Evolutionary conservation across 768 basidiomycete species (phyloP).

Genomic region (Rhizopogon rudus): DNA sequence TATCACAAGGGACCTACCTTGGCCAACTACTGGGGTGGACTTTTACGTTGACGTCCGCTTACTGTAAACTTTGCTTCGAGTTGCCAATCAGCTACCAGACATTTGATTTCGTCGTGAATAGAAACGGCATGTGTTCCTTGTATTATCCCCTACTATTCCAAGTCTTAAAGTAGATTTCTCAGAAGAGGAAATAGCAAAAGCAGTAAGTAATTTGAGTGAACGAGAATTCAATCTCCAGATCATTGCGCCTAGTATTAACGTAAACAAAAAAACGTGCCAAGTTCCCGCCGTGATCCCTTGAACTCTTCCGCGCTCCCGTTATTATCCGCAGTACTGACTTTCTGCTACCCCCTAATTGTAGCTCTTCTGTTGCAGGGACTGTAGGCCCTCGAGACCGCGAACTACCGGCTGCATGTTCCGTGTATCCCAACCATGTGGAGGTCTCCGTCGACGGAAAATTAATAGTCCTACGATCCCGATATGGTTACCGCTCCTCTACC

Average conservation of each 20-base stretch:
- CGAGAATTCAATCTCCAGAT: not conserved
- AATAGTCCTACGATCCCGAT: not conserved
- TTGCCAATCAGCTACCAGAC: too few species aligned
- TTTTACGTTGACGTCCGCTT: not conserved
- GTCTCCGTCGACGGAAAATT: not conserved
- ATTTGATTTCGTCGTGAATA: not conserved
- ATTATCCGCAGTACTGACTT: not conserved
- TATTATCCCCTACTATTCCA: not conserved
- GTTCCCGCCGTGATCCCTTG: not conserved
- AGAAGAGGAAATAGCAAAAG: not conserved
- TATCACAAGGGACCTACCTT: too few species aligned
- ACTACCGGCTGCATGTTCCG: not conserved
- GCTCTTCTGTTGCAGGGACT: not conserved
- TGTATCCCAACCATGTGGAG: conserved; percentile 7
- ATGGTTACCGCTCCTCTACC: not conserved
- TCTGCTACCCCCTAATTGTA: not conserved
- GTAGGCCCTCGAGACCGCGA: not conserved
- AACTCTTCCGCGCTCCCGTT: not conserved
- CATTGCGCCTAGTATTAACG: not conserved
- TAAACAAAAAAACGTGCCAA: not conserved
- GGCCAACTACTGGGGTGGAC: too few species aligned
- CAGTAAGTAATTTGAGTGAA: not conserved
- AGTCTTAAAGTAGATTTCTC: not conserved
- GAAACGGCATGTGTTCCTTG: not conserved
- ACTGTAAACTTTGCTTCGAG: not conserved